Conservation (phyloP, 2,329 filamentous ascomycete genomes). For the Lachnellula willkommii region DNA sequence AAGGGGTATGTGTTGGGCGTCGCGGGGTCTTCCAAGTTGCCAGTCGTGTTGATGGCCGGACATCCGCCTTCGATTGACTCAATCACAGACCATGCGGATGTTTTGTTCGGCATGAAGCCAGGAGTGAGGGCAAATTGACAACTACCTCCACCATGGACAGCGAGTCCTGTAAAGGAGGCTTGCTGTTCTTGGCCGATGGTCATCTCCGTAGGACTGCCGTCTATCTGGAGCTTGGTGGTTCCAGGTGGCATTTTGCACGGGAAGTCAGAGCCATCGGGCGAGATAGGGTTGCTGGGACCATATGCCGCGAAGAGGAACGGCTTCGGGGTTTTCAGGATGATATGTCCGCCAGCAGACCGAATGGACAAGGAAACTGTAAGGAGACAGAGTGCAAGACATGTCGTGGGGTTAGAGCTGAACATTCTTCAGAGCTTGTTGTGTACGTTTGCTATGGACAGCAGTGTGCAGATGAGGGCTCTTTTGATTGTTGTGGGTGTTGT, state of each 20-base stretch:
- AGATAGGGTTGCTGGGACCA: background rate
- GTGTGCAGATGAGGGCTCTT: too few relatives aligned
- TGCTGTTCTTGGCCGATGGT: background rate
- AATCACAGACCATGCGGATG: background rate
- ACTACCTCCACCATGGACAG: conserved; percentile 1
- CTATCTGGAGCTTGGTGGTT: background rate
- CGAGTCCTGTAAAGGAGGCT: background rate
- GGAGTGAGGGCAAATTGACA: background rate
- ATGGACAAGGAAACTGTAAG: too few relatives aligned
- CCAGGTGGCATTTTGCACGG: background rate
- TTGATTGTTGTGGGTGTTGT: too few relatives aligned
- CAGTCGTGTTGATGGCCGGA: background rate
- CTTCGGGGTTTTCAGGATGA: background rate
- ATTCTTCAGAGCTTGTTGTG: too few relatives aligned
- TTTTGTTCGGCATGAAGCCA: background rate
- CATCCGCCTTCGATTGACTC: background rate
- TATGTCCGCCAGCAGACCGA: background rate
- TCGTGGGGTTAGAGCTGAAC: too few relatives aligned
- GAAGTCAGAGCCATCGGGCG: background rate
- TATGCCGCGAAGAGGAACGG: background rate
- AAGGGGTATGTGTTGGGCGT: background rate
- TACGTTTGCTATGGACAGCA: too few relatives aligned
- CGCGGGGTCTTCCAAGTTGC: background rate
- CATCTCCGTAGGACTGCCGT: background rate
- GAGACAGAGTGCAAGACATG: too few relatives aligned